Evolutionary conservation across 1,284 basidiomycete genomes (phyloP), one percentile per base, ranked within the genome.

Genomic region (Leucoagaricus sp.): DNA sequence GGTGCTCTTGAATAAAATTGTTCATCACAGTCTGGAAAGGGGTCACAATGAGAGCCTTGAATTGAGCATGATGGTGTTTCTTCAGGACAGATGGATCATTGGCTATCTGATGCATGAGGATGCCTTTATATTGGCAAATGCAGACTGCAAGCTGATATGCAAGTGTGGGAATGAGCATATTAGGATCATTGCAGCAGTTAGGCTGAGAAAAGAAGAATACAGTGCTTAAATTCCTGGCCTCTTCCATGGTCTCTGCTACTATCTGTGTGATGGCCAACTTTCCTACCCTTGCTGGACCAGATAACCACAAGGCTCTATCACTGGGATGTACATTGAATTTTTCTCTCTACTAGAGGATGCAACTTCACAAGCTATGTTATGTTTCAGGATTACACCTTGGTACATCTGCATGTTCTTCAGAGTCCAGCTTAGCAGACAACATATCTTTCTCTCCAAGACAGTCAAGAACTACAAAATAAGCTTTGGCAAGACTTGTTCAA

Each of bases 241-340:
- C 9, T 41, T 45, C 23, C 12, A 28, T 33, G 3, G 23, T 12
- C 23, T 53, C 51, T 6, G 41, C 51, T 34, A 45, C 17, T 7
- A 41, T 53, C 28, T 53, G 51, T 5, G 51, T 41, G n/a, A 53
- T 29, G 5, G 51, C 51, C 7, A 41, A 53, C 29, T 53, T 53
- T 23, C 51, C 51, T 4, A 45, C 41, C 9, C 51, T 41, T 5
- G 41, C 41, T 8, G 51, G 5, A 12, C 51, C 50, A 2, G 41
- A 42, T 13, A 52, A 4, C n/a, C 40, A 52, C 12, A 52, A 21
- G 17, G 44, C 23, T 15, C 28, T 42, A 38, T 26, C 21, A 28
- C 29, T 12, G 15, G n/a, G 38, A 38, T 13, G 4, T 10, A n/a
- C 13, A n/a, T 42, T n/a, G 7, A 2, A n/a, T 13, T 41, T 26